phyloP scores from a whole-genome alignment of 108 stramenopile genomes.

The Cyclotella baltica region DNA sequence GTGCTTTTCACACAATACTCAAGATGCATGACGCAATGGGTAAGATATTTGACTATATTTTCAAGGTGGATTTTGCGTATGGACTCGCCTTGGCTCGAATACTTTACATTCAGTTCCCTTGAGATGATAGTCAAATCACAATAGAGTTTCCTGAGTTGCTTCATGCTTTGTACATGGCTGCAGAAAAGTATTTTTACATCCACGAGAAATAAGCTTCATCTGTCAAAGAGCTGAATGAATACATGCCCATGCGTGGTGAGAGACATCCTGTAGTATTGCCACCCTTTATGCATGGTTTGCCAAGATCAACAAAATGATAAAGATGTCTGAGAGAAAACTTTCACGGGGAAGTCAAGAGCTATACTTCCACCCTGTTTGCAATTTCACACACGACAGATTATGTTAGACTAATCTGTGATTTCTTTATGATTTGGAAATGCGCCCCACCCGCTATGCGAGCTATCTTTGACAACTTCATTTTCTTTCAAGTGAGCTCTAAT shows the following conservation, averaged over 20 bases:
- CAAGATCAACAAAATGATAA: no score
- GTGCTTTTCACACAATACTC: background rate
- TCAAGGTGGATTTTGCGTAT: background rate
- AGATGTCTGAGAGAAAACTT: no score
- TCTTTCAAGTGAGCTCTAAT: no score
- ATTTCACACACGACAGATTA: no score
- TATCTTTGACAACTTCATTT: no score
- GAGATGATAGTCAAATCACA: background rate
- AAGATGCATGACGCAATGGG: background rate
- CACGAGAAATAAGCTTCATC: background rate
- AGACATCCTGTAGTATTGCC: no score
- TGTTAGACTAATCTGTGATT: no score
- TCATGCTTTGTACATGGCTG: background rate
- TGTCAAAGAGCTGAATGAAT: background rate
- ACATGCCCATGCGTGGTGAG: background rate
- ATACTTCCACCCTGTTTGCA: no score
- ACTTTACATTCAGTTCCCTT: background rate
- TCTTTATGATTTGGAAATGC: no score
- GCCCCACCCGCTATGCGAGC: no score
- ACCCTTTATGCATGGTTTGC: no score
- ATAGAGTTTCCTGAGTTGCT: background rate
- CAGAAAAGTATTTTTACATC: background rate
- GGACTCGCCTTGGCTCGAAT: background rate
- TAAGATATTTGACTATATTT: background rate
- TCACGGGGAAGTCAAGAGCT: no score